A percentile compares a stretch with the other conserved stretches of the same genome.
phyloP scores from a whole-genome alignment of 768 basidiomycete genomes.

The Fomitopsis pulvina region DNA sequence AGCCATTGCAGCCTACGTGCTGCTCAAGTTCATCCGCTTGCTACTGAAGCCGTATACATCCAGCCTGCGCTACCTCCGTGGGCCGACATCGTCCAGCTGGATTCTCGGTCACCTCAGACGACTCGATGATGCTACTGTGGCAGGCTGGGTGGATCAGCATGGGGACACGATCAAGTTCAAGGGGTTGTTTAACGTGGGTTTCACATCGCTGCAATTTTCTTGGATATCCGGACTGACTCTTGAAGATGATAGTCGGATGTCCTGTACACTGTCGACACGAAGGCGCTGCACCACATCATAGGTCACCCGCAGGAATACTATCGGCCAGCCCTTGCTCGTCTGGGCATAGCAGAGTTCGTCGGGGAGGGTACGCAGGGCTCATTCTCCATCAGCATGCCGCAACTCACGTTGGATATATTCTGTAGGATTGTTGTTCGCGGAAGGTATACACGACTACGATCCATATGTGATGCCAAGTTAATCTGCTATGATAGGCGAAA shows the following conservation, averaged over 20 bases:
- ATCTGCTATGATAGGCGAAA: neutral
- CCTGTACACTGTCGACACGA: neutral
- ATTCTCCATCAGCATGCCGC: neutral
- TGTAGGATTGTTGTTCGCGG: neutral
- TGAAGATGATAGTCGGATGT: neutral
- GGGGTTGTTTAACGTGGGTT: neutral
- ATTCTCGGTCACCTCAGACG: neutral
- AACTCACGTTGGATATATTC: neutral
- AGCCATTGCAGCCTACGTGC: neutral
- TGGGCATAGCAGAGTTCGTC: neutral
- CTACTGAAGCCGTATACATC: neutral
- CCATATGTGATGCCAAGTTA: no score
- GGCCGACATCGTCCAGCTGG: neutral
- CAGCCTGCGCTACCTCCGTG: neutral
- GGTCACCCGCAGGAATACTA: neutral
- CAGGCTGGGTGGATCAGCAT: neutral
- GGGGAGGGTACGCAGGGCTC: neutral
- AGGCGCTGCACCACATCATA: neutral
- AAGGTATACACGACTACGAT: neutral
- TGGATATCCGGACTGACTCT: no score
- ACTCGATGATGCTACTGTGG: neutral
- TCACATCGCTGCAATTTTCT: no score
- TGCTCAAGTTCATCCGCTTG: neutral
- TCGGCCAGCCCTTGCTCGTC: neutral
- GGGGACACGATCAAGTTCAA: neutral